Evolutionary conservation across 768 basidiomycete genomes (phyloP).

Genomic region (Kondoa subrosea): DNA sequence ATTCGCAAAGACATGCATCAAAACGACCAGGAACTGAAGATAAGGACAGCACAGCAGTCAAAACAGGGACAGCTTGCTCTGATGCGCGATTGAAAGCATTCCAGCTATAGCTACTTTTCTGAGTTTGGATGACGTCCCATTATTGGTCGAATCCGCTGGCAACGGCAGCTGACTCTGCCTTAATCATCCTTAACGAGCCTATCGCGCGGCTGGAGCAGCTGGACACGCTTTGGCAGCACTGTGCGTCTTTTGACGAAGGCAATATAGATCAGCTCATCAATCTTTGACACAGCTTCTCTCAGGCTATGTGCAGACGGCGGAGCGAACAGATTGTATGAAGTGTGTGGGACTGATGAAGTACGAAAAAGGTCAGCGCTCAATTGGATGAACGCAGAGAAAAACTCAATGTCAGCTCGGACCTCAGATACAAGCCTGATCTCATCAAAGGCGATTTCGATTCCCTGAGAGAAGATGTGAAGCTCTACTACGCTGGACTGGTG

Average conservation of each 20-base stretch:
- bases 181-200: conserved; percentile 83
- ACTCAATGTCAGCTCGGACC: not conserved
- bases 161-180: conserved; percentile 32
- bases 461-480: conserved; percentile 52
- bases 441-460: conserved; percentile 94
- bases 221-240: conserved; percentile 40
- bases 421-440: conserved; percentile 62
- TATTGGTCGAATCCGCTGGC: conserved; percentile 5
- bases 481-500: conserved; percentile 50
- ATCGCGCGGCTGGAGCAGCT: conserved; percentile 49
- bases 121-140: not conserved
- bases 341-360: conserved; percentile 25
- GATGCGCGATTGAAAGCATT: too few relatives aligned
- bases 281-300: conserved; percentile 34
- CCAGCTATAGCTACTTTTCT: too few relatives aligned
- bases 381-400: not conserved
- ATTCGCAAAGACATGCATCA: too few relatives aligned
- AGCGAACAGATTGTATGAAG: conserved; percentile 64
- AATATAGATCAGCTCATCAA: conserved; percentile 30
- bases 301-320: conserved; percentile 66
- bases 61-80: too few relatives aligned
- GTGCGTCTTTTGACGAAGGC: conserved; percentile 32
- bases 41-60: too few relatives aligned
- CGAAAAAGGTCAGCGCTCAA: not conserved
- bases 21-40: too few relatives aligned